Evolutionary conservation across 2,329 filamentous ascomycete genomes (phyloP).

Genomic region (Tolypocladium endophyticum): DNA sequence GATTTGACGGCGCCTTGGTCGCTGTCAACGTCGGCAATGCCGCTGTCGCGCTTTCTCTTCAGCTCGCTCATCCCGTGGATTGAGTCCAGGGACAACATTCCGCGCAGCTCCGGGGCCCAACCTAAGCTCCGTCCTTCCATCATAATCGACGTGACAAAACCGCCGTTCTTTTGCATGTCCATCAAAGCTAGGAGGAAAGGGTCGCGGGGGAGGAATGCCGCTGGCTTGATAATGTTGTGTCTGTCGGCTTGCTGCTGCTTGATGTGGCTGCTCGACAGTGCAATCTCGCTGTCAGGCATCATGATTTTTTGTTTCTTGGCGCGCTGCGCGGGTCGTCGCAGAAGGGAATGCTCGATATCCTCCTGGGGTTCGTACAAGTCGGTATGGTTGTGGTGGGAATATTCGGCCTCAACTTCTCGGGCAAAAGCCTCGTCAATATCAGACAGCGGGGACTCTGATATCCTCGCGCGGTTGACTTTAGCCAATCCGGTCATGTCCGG

Average conservation of each 20-base stretch:
- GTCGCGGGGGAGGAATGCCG: conserved; percentile 77
- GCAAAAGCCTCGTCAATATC: conserved; percentile 57
- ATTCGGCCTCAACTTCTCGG: conserved; percentile 48
- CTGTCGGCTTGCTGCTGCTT: conserved; percentile 79
- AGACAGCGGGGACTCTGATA: conserved; percentile 60
- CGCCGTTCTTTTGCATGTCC: conserved; percentile 84
- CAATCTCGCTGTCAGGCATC: conserved; percentile 69
- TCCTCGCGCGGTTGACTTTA: conserved; percentile 44
- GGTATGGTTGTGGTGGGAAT: conserved; percentile 39
- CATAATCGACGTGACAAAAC: conserved; percentile 80
- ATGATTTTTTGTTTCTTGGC: conserved; percentile 70
- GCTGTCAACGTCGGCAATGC: conserved; percentile 67
- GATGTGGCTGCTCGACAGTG: conserved; percentile 67
- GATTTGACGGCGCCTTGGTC: conserved; percentile 56
- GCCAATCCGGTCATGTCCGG: conserved; percentile 35
- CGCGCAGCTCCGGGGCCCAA: conserved; percentile 88
- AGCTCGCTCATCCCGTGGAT: conserved; percentile 67
- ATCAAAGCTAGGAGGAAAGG: conserved; percentile 78
- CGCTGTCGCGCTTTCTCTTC: conserved; percentile 90
- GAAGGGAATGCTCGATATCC: conserved; percentile 45
- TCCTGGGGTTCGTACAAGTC: conserved; percentile 53
- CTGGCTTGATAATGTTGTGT: conserved; percentile 73
- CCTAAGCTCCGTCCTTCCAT: conserved; percentile 65
- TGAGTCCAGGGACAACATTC: conserved; percentile 80
- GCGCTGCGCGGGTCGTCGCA: conserved; percentile 61